Conservation (phyloP, 1,284 basidiomycete species). For the Xerocomus minutiporus region DNA sequence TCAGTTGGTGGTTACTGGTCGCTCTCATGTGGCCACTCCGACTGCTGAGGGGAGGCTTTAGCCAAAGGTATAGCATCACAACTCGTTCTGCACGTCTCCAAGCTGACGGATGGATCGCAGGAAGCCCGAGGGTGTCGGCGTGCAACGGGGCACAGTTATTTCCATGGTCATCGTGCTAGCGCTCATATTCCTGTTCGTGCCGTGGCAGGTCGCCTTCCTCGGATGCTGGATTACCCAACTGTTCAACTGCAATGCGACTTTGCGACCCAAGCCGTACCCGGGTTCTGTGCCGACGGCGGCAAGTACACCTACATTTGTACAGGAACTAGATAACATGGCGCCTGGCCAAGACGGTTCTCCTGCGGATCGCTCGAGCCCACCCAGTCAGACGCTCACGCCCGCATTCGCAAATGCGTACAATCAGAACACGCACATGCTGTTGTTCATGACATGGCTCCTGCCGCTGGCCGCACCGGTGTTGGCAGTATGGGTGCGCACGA, state of each 20-base stretch:
- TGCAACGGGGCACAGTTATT: conserved; percentile 45
- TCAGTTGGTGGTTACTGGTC: conserved; percentile 53
- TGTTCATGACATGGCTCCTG: conserved; percentile 80
- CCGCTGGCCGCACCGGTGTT: conserved; percentile 79
- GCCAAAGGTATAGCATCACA: conserved; percentile 38
- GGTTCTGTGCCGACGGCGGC: conserved; percentile 26
- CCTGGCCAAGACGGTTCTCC: not conserved
- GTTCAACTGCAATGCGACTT: conserved; percentile 47
- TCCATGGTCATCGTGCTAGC: conserved; percentile 62
- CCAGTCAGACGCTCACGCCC: conserved; percentile 1
- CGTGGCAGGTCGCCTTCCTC: conserved; percentile 88
- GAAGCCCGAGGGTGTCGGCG: conserved; percentile 34
- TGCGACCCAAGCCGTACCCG: conserved; percentile 17
- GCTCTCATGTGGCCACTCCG: conserved; percentile 43
- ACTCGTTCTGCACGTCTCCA: not conserved
- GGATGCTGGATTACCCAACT: conserved; percentile 77
- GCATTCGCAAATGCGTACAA: conserved; percentile 33
- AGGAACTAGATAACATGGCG: not conserved
- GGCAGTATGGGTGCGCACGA: conserved; percentile 86
- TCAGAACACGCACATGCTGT: conserved; percentile 58
- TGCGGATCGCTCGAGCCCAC: not conserved
- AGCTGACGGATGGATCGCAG: conserved; percentile 18
- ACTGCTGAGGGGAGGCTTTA: conserved; percentile 31
- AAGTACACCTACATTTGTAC: conserved; percentile 14
- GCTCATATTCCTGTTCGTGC: conserved; percentile 70